Evolutionary conservation across 2,329 filamentous ascomycete species (phyloP).

Genomic region (Fusarium acutatum): DNA sequence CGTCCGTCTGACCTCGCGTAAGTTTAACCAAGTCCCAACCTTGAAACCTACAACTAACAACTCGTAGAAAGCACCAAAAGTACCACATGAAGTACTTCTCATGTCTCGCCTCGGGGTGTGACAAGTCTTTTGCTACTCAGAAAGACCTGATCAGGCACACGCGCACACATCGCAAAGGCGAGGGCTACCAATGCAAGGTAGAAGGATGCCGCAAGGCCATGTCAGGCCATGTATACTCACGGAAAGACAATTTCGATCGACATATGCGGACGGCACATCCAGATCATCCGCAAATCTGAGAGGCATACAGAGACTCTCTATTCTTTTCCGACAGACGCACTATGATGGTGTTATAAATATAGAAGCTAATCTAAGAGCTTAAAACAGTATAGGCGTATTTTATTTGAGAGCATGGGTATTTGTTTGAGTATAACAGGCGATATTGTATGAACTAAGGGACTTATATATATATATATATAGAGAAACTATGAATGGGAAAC

Average conservation of each 20-base stretch:
- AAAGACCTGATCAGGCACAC: constrained; percentile 40
- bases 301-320: constrained; percentile 31
- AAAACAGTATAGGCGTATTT: constrained; percentile 12
- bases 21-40: neutral
- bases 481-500: neutral
- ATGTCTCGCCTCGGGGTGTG: constrained; percentile 38
- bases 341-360: neutral
- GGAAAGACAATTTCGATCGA: constrained; percentile 42
- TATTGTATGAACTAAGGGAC: constrained; percentile 7
- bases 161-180: constrained; percentile 40
- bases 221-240: constrained; percentile 40
- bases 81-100: constrained; percentile 43
- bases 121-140: constrained; percentile 41
- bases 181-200: constrained; percentile 39
- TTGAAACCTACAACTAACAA: constrained; percentile 1
- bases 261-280: constrained; percentile 42
- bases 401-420: constrained; percentile 2
- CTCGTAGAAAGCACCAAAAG: constrained; percentile 39
- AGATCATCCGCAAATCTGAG: constrained; percentile 37
- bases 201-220: constrained; percentile 41
- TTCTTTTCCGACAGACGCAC: constrained; percentile 25
- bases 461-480: too few species aligned
- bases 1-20: constrained; percentile 41
- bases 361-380: constrained; percentile 11
- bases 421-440: constrained; percentile 18